Conservation (phyloP, 345 rosid genomes). For the Clausena lansium region DNA sequence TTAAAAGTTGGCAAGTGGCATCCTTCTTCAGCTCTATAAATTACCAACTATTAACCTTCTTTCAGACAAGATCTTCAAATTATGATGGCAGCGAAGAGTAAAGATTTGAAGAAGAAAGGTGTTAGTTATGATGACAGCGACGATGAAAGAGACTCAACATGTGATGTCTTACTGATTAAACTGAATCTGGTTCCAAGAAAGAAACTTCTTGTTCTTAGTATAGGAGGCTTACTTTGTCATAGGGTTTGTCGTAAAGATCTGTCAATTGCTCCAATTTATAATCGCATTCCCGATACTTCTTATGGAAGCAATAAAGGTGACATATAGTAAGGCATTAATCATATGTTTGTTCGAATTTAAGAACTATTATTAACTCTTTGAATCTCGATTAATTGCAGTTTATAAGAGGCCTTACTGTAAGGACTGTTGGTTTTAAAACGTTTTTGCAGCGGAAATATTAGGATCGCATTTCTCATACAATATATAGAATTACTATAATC, state of each 20-base stretch:
- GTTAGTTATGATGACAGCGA: neutral
- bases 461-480: too few species aligned
- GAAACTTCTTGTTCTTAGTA: conserved; percentile 36
- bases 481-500: too few species aligned
- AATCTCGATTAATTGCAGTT: conserved; percentile 20
- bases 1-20: too few species aligned
- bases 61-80: too few species aligned
- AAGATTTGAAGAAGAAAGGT: neutral
- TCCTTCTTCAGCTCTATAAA: too few species aligned
- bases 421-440: too few species aligned
- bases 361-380: too few species aligned
- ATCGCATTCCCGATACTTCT: conserved; percentile 28
- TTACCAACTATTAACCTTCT: too few species aligned
- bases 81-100: neutral
- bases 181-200: conserved; percentile 14
- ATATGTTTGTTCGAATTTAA: neutral
- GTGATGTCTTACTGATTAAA: conserved; percentile 4
- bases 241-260: neutral
- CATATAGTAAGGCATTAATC: neutral
- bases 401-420: conserved; percentile 43
- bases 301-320: conserved; percentile 28
- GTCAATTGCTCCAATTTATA: neutral
- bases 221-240: conserved; percentile 36
- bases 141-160: neutral
- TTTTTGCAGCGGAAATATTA: too few species aligned